A percentile compares a stretch with the other conserved stretches of the same genome.
Evolutionary conservation across 164 flowering plant species (phyloP).

Genomic region (Vitis rupestris): DNA sequence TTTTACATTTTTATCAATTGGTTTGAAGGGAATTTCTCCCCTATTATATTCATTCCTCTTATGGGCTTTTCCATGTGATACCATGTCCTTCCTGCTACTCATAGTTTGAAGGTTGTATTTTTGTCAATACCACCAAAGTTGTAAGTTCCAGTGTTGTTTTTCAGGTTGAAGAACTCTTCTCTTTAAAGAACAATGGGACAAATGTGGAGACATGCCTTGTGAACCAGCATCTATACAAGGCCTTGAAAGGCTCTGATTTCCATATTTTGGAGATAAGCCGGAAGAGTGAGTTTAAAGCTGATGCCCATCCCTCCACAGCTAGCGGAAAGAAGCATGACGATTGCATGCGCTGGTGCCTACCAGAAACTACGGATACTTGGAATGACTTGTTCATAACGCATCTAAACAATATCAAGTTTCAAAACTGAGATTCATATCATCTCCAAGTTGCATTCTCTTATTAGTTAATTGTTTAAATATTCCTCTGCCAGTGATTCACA

Average conservation of each 20-base stretch:
- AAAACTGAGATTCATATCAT: slow-evolving; percentile 11
- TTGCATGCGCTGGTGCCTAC: slow-evolving; percentile 99
- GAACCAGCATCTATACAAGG: slow-evolving; percentile 68
- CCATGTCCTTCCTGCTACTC: not conserved
- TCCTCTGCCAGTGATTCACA: not conserved
- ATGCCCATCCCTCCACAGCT: slow-evolving; percentile 84
- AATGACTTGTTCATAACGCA: slow-evolving; percentile 71
- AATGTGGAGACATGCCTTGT: slow-evolving; percentile 79
- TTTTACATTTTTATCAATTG: no score
- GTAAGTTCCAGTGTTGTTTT: not conserved
- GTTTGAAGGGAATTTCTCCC: no score
- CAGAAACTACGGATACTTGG: slow-evolving; percentile 91
- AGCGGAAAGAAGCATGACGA: slow-evolving; percentile 98
- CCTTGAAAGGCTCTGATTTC: slow-evolving; percentile 62
- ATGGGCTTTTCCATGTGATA: no score
- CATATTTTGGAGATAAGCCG: slow-evolving; percentile 67
- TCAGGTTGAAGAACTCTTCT: slow-evolving; percentile 74
- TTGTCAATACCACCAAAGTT: not conserved
- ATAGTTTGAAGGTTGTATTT: not conserved
- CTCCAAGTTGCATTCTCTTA: not conserved
- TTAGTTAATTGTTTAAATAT: not conserved
- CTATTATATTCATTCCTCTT: no score
- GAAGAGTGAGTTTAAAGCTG: slow-evolving; percentile 90
- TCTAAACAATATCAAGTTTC: slow-evolving; percentile 31
- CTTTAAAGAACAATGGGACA: slow-evolving; percentile 62